Conservation (phyloP, 805 yeast species). For the Limtongia smithiae region DNA sequence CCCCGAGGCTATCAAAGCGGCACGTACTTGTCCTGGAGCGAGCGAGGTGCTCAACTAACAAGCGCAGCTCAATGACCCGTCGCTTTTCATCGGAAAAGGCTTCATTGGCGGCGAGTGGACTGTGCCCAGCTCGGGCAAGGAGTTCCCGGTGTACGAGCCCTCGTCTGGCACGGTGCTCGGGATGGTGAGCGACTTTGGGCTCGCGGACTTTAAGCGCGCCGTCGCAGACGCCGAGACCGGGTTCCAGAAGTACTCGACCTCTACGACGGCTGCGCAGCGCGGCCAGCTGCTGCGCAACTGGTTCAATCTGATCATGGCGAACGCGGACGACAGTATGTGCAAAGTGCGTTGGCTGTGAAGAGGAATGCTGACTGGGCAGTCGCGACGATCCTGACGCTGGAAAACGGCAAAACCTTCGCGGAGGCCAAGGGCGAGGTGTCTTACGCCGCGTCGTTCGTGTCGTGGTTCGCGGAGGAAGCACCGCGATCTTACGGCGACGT, state of each 20-base stretch:
- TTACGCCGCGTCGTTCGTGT: conserved; percentile 73
- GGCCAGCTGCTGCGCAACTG: conserved; percentile 52
- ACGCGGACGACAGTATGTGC: conserved; percentile 62
- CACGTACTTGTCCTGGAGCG: too few relatives aligned
- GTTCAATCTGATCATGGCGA: conserved; percentile 53
- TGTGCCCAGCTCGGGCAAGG: background rate
- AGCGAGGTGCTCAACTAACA: too few relatives aligned
- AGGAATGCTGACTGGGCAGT: too few relatives aligned
- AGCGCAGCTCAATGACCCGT: too few relatives aligned
- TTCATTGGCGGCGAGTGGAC: conserved; percentile 22
- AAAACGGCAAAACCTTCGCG: conserved; percentile 71
- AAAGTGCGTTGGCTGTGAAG: too few relatives aligned
- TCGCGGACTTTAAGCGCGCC: conserved; percentile 50
- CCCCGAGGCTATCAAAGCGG: too few relatives aligned
- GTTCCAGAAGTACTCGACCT: conserved; percentile 40
- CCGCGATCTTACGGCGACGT: conserved; percentile 65
- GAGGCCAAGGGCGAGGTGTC: conserved; percentile 68
- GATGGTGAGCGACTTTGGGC: conserved; percentile 52
- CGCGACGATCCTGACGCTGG: conserved; percentile 60
- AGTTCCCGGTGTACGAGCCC: conserved; percentile 57
- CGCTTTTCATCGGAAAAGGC: conserved; percentile 12
- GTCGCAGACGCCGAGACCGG: conserved; percentile 53
- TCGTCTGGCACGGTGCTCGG: conserved; percentile 55
- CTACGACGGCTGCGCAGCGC: conserved; percentile 56
- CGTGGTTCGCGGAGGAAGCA: conserved; percentile 86